Conservation (phyloP, 2,329 filamentous ascomycete genomes). For the Sclerotinia minor region DNA sequence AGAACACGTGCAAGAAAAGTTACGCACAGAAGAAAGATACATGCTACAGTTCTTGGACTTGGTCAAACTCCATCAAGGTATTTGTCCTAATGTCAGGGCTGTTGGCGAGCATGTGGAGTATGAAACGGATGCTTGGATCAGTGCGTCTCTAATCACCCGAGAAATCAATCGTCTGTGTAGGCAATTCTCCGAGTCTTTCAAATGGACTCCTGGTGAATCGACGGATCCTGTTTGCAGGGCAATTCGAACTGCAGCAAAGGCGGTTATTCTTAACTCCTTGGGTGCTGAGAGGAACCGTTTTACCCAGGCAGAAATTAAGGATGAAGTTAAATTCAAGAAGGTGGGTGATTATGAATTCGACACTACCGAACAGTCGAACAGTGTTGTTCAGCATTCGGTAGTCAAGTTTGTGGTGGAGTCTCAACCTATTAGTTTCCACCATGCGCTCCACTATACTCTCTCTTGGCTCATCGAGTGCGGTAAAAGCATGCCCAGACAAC, state of each 20-base stretch:
- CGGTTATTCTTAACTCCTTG: conserved; percentile 84
- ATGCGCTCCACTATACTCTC: conserved; percentile 91
- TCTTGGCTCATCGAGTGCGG: conserved; percentile 95
- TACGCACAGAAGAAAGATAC: conserved; percentile 82
- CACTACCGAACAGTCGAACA: conserved; percentile 38
- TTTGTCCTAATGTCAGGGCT: conserved; percentile 89
- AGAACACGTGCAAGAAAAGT: conserved; percentile 79
- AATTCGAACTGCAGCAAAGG: conserved; percentile 73
- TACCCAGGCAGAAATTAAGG: conserved; percentile 81
- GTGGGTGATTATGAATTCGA: conserved; percentile 81
- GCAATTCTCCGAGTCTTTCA: conserved; percentile 85
- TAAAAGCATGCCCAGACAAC: conserved; percentile 67
- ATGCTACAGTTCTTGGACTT: conserved; percentile 92
- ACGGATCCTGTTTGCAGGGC: conserved; percentile 65
- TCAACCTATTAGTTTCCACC: conserved; percentile 94
- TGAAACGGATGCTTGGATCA: conserved; percentile 97
- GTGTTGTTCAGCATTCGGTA: conserved; percentile 56
- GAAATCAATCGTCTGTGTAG: conserved; percentile 93
- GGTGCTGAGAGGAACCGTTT: conserved; percentile 88
- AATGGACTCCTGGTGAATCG: conserved; percentile 64
- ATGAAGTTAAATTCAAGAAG: conserved; percentile 79
- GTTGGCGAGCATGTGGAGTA: conserved; percentile 97
- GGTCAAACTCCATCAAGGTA: conserved; percentile 94
- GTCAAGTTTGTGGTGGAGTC: conserved; percentile 87
- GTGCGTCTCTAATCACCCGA: conserved; percentile 86